Percentiles rank a stretch among this genome's conserved stretches.
phyloP scores from a whole-genome alignment of 768 basidiomycete species.

The Tulasnella sp. region DNA sequence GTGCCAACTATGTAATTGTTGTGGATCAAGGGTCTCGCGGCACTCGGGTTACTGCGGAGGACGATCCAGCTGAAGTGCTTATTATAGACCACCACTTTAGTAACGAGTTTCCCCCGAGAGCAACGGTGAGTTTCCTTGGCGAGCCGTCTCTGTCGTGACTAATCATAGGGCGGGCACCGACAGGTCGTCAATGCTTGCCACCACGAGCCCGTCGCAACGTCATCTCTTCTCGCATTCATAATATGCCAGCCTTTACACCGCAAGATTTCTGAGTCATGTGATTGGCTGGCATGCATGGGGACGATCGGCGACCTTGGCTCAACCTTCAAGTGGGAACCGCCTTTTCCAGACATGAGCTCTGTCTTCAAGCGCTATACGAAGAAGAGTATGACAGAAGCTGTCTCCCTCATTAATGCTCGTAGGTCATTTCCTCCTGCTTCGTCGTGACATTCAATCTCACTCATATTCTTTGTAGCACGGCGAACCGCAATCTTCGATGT shows the following conservation, averaged over 20 bases:
- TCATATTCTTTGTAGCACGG: background rate
- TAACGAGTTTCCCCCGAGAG: slow-evolving; percentile 47
- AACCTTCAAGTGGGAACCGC: slow-evolving; percentile 41
- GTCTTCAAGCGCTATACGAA: slow-evolving; percentile 46
- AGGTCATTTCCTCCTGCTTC: background rate
- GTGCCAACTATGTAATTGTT: slow-evolving; percentile 46
- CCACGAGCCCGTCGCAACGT: slow-evolving; percentile 50
- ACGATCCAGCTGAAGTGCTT: slow-evolving; percentile 41
- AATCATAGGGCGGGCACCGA: background rate
- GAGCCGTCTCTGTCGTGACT: too few relatives aligned
- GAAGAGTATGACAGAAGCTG: slow-evolving; percentile 50
- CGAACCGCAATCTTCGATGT: slow-evolving; percentile 27
- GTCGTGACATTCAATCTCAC: background rate
- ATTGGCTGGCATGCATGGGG: slow-evolving; percentile 49
- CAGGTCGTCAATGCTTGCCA: slow-evolving; percentile 48
- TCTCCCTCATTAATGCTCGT: slow-evolving; percentile 52
- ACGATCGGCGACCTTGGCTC: slow-evolving; percentile 51
- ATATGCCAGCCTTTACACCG: slow-evolving; percentile 47
- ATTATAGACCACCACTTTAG: slow-evolving; percentile 56
- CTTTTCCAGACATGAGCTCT: slow-evolving; percentile 44
- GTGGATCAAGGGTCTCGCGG: slow-evolving; percentile 54
- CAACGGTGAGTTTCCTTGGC: slow-evolving; percentile 39
- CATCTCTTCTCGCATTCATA: slow-evolving; percentile 51
- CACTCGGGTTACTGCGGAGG: slow-evolving; percentile 40
- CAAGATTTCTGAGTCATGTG: slow-evolving; percentile 41